Conservation (phyloP, 129 eudicot genomes). For the Solidago caesia region DNA sequence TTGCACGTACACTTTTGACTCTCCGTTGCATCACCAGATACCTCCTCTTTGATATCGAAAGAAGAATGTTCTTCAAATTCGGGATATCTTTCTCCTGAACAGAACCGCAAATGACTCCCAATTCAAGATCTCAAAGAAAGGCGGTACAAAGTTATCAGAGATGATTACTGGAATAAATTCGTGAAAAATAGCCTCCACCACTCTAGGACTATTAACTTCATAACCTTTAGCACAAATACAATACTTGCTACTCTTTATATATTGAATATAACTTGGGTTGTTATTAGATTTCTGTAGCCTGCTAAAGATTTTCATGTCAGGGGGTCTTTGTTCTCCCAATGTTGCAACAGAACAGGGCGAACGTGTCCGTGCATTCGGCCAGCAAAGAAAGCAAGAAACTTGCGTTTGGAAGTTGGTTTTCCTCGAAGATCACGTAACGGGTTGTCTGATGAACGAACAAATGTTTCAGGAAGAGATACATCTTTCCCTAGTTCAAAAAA, state of each 20-base stretch:
- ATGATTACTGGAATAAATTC: slow-evolving; percentile 65
- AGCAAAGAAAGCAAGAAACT: slow-evolving; percentile 19
- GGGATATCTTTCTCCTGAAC: slow-evolving; percentile 67
- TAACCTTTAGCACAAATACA: slow-evolving; percentile 76
- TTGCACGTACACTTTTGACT: slow-evolving; percentile 40
- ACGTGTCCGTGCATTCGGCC: slow-evolving; percentile 23
- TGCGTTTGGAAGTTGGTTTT: slow-evolving; percentile 15
- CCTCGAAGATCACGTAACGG: slow-evolving; percentile 24
- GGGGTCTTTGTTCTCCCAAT: slow-evolving; percentile 25
- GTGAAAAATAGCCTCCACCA: slow-evolving; percentile 64
- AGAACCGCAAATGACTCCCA: slow-evolving; percentile 70
- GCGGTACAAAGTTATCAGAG: slow-evolving; percentile 68
- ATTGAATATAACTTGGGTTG: slow-evolving; percentile 32
- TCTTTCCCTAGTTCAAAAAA: slow-evolving; percentile 27
- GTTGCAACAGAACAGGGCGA: slow-evolving; percentile 23
- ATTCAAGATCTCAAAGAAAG: slow-evolving; percentile 58
- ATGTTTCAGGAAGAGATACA: slow-evolving; percentile 22
- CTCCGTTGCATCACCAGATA: slow-evolving; percentile 57
- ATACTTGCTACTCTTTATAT: slow-evolving; percentile 69
- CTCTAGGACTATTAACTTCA: slow-evolving; percentile 79
- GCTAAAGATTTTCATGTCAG: slow-evolving; percentile 29
- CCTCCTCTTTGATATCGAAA: slow-evolving; percentile 49
- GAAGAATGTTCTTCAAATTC: slow-evolving; percentile 54
- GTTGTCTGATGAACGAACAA: slow-evolving; percentile 15
- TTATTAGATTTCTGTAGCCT: slow-evolving; percentile 19